These are phyloP conservation scores for Pythium scleroteichum DNA, from an alignment of 352 stramenopile genomes.

Conservation along the genomic window DNA sequence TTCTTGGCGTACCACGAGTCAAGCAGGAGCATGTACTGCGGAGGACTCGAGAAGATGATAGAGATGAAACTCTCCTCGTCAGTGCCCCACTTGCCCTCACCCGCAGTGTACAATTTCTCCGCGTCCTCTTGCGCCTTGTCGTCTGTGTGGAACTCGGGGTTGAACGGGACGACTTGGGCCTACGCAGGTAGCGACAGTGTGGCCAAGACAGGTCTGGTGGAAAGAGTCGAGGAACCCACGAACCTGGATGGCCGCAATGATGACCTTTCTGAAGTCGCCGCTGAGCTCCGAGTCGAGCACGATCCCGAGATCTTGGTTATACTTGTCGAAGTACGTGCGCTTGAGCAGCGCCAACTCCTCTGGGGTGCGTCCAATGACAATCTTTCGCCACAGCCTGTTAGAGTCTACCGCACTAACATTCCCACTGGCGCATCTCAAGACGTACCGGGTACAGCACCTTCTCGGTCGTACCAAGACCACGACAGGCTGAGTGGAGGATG, in stretches of 20 bases:
- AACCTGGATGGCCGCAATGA: conserved; percentile 56
- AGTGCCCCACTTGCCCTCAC: conserved; percentile 72
- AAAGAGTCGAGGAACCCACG: background rate
- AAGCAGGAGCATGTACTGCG: conserved; percentile 54
- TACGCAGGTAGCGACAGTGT: background rate
- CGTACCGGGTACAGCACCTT: conserved; percentile 68
- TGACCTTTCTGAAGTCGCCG: conserved; percentile 70
- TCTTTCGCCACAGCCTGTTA: conserved; percentile 28
- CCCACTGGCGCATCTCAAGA: no score
- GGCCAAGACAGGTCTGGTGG: background rate
- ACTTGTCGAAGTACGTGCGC: conserved; percentile 75
- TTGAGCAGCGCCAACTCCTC: conserved; percentile 75
- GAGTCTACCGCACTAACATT: no score
- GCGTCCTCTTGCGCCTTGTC: conserved; percentile 55
- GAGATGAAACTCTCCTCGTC: conserved; percentile 69
- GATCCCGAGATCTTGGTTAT: conserved; percentile 68
- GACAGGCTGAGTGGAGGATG: conserved; percentile 57
- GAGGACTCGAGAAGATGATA: conserved; percentile 58
- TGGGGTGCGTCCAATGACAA: conserved; percentile 69
- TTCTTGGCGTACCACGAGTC: conserved; percentile 73
- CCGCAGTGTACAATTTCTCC: conserved; percentile 66
- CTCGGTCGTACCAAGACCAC: conserved; percentile 55
- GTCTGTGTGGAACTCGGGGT: conserved; percentile 57
- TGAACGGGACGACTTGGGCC: conserved; percentile 32
- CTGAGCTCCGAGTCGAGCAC: conserved; percentile 63